These are phyloP conservation scores for Penicillium salamii DNA, from an alignment of 495 filamentous ascomycete genomes.

Conservation along the genomic window DNA sequence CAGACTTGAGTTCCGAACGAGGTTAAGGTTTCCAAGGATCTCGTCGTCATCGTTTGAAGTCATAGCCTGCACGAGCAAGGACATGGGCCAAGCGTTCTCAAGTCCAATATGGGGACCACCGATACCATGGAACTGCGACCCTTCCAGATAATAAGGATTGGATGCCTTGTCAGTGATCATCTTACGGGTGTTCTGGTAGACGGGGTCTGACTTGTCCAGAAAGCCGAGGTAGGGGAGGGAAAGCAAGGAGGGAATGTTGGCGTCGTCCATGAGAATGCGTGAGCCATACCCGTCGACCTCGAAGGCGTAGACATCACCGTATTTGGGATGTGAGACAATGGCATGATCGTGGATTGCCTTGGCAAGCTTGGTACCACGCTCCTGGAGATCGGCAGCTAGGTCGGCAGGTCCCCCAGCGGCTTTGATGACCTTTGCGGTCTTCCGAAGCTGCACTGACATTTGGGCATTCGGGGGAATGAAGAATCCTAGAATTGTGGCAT, in stretches of 20 bases:
- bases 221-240: constrained; percentile 88
- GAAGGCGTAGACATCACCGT: constrained; percentile 89
- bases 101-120: constrained; percentile 82
- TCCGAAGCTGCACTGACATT: constrained; percentile 87
- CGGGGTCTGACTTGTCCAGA: constrained; percentile 57
- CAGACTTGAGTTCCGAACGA: constrained; percentile 68
- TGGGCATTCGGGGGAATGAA: constrained; percentile 96
- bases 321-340: constrained; percentile 79
- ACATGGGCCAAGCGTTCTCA: constrained; percentile 96
- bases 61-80: constrained; percentile 82
- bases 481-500: constrained; percentile 93
- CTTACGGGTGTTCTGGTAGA: constrained; percentile 86
- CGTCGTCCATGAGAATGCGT: constrained; percentile 92
- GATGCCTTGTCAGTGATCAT: constrained; percentile 78
- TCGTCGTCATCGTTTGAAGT: constrained; percentile 86
- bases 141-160: constrained; percentile 88
- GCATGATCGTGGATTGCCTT: constrained; percentile 83
- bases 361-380: constrained; percentile 66
- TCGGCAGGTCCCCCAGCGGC: constrained; percentile 52
- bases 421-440: constrained; percentile 66
- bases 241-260: constrained; percentile 88
- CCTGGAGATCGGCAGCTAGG: constrained; percentile 51
- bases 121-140: constrained; percentile 79
- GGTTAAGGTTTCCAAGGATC: constrained; percentile 65
- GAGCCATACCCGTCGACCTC: constrained; percentile 97